Conservation (phyloP, 2,329 filamentous ascomycete species). For the Epichloe hybrida region DNA sequence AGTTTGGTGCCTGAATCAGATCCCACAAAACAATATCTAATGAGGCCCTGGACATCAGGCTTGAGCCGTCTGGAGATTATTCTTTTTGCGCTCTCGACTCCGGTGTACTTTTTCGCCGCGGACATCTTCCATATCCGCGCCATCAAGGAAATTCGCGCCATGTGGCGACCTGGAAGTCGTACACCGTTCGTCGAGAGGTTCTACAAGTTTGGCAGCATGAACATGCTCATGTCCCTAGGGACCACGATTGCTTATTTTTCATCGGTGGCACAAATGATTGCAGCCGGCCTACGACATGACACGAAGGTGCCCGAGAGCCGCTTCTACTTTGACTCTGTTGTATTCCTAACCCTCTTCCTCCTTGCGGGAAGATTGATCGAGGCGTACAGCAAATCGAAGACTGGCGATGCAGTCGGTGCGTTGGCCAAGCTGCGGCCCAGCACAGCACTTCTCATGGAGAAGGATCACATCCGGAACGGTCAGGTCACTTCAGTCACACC, state of each 20-base stretch:
- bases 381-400: constrained; percentile 82
- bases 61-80: constrained; percentile 67
- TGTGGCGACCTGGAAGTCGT: constrained; percentile 67
- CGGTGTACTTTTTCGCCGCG: constrained; percentile 79
- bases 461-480: constrained; percentile 17
- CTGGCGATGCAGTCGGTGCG: constrained; percentile 72
- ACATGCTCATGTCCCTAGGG: constrained; percentile 79
- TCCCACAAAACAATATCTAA: constrained; percentile 48
- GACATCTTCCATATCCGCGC: constrained; percentile 74
- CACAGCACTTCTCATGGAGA: constrained; percentile 56
- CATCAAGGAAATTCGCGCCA: constrained; percentile 59
- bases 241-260: constrained; percentile 80
- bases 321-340: constrained; percentile 84
- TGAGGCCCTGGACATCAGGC: constrained; percentile 56
- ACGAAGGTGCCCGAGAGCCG: constrained; percentile 28
- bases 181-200: constrained; percentile 63
- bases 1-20: constrained; percentile 53
- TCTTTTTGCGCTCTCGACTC: constrained; percentile 69
- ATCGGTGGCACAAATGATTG: constrained; percentile 65
- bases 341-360: constrained; percentile 82
- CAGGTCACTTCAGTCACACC: constrained; percentile 29
- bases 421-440: constrained; percentile 66
- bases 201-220: constrained; percentile 94
- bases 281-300: constrained; percentile 35
- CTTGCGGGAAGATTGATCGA: constrained; percentile 64